These are phyloP conservation scores for Sphaerulina vaccinii DNA, from an alignment of 2,329 filamentous ascomycete species.

Conservation along the genomic window DNA sequence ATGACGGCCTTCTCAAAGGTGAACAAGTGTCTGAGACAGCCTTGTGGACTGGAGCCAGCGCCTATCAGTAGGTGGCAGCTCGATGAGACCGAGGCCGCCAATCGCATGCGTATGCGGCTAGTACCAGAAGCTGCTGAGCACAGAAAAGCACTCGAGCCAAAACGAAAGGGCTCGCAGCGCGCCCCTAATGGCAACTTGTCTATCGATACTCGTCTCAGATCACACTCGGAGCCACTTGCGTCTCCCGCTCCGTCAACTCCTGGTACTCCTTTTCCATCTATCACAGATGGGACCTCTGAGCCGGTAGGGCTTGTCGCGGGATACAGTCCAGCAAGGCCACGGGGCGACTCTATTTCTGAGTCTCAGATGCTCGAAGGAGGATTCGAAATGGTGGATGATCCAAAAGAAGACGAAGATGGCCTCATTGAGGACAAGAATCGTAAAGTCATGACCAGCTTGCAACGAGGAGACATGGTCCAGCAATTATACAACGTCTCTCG, in stretches of 20 bases:
- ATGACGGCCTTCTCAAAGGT: conserved; percentile 74
- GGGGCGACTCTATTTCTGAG: conserved; percentile 44
- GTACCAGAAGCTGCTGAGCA: conserved; percentile 71
- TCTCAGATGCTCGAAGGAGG: conserved; percentile 70
- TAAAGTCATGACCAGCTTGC: conserved; percentile 91
- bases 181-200: conserved; percentile 39
- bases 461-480: conserved; percentile 87
- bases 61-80: conserved; percentile 78
- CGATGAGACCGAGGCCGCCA: conserved; percentile 91
- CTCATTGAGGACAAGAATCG: conserved; percentile 93
- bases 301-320: conserved; percentile 24
- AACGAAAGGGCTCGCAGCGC: conserved; percentile 63
- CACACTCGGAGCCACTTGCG: conserved; percentile 29
- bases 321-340: conserved; percentile 28
- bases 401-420: conserved; percentile 76
- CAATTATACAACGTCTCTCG: conserved; percentile 94
- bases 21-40: conserved; percentile 72
- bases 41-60: conserved; percentile 76
- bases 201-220: conserved; percentile 33
- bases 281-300: conserved; percentile 25
- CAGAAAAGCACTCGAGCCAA: conserved; percentile 78
- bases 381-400: conserved; percentile 93
- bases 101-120: conserved; percentile 87
- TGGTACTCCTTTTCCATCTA: conserved; percentile 6
- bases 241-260: conserved; percentile 22